Percentiles rank a stretch among this genome's conserved stretches.
phyloP scores from a whole-genome alignment of 805 yeast genomes.

The Isabelozyma rhagii region DNA sequence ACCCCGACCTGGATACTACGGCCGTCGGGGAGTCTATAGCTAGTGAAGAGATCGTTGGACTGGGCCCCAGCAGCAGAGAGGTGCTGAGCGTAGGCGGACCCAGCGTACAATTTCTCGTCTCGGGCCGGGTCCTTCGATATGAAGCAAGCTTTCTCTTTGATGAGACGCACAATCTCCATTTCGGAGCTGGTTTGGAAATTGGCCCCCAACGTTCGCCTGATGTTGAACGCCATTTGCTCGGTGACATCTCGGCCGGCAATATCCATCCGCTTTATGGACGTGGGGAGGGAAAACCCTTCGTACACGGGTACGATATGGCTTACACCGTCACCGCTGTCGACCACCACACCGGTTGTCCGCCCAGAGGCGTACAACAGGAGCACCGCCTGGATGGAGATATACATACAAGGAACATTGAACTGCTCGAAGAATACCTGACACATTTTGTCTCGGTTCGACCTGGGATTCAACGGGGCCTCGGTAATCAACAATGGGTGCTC shows the following conservation, averaged over 20 bases:
- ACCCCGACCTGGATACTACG: constrained; percentile 60
- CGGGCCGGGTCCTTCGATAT: constrained; percentile 53
- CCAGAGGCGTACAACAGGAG: constrained; percentile 85
- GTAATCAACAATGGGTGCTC: constrained; percentile 88
- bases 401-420: constrained; percentile 74
- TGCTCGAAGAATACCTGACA: constrained; percentile 70
- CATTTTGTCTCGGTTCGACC: constrained; percentile 53
- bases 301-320: constrained; percentile 84
- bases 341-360: constrained; percentile 82
- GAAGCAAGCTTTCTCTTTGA: constrained; percentile 75
- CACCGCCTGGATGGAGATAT: constrained; percentile 72
- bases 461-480: constrained; percentile 84
- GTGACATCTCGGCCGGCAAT: constrained; percentile 87
- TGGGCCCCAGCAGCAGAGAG: constrained; percentile 1
- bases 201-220: constrained; percentile 64
- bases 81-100: constrained; percentile 7
- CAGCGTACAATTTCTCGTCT: constrained; percentile 51
- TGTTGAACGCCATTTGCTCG: constrained; percentile 62
- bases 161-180: constrained; percentile 70
- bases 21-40: constrained; percentile 82
- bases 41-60: constrained; percentile 21
- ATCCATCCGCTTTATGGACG: constrained; percentile 70
- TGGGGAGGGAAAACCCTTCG: constrained; percentile 79
- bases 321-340: constrained; percentile 94
- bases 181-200: constrained; percentile 70